These are phyloP conservation scores for Penicillium paneum DNA, from an alignment of 2,329 filamentous ascomycete genomes.

Conservation along the genomic window DNA sequence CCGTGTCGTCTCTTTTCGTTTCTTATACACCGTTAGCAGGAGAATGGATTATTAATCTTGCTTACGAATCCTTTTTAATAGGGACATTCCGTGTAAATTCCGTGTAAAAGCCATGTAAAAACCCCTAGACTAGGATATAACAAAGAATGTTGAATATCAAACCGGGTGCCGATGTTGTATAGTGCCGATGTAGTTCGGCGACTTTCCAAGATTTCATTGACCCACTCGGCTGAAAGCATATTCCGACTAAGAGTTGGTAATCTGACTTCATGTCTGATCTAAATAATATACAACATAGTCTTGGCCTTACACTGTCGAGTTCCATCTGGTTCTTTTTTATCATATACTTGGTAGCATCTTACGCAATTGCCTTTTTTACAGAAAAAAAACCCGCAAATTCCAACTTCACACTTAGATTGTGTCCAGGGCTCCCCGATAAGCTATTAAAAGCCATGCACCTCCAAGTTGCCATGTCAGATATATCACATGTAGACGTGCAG, in stretches of 20 bases:
- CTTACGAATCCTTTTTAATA: neutral
- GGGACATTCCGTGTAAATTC: neutral
- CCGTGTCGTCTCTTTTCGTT: neutral
- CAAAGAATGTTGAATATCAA: neutral
- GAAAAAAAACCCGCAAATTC: too few relatives aligned
- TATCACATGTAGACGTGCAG: neutral
- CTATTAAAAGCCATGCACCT: neutral
- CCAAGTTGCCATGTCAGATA: neutral
- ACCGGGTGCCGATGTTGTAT: too few relatives aligned
- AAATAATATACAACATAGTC: neutral
- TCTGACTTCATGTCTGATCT: neutral
- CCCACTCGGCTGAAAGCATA: neutral
- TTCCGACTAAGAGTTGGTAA: neutral
- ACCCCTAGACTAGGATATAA: neutral
- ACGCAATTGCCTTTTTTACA: neutral
- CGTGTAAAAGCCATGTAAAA: too few relatives aligned
- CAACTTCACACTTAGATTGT: too few relatives aligned
- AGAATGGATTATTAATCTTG: neutral
- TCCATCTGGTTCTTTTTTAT: neutral
- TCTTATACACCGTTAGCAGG: too few relatives aligned
- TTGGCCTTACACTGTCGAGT: neutral
- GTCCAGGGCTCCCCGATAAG: neutral
- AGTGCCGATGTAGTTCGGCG: neutral
- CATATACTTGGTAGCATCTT: too few relatives aligned
- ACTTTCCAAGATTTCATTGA: neutral